Conservation (phyloP, 2,329 filamentous ascomycete genomes). For the Neonectria faginata region DNA sequence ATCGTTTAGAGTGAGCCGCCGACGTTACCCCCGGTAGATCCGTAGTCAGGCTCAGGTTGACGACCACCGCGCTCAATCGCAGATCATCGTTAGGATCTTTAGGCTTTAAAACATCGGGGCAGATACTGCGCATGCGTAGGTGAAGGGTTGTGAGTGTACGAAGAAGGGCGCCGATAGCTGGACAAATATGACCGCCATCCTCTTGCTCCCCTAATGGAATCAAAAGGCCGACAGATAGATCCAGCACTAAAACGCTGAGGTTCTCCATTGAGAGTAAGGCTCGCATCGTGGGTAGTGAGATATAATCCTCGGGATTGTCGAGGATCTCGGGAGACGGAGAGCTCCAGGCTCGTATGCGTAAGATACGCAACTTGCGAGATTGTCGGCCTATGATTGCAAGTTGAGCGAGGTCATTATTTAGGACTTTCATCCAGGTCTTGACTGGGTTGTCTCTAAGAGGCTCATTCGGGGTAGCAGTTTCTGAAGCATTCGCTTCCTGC, state of each 20-base stretch:
- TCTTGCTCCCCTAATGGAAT: slow-evolving; percentile 9
- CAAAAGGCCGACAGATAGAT: slow-evolving; percentile 24
- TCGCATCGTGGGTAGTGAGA: slow-evolving; percentile 30
- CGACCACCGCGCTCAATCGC: slow-evolving; percentile 19
- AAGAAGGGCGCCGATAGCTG: slow-evolving; percentile 32
- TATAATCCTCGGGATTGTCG: slow-evolving; percentile 22
- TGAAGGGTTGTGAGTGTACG: slow-evolving; percentile 32
- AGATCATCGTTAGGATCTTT: slow-evolving; percentile 17
- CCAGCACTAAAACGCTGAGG: slow-evolving; percentile 32
- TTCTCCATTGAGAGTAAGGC: slow-evolving; percentile 32
- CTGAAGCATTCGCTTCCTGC: neutral
- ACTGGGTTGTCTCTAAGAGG: neutral
- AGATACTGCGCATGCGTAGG: slow-evolving; percentile 36
- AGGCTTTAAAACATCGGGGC: slow-evolving; percentile 35
- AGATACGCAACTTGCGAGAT: slow-evolving; percentile 23
- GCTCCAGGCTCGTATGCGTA: slow-evolving; percentile 24
- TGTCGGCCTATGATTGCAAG: slow-evolving; percentile 27
- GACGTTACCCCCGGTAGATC: slow-evolving; percentile 24
- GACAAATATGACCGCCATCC: slow-evolving; percentile 28
- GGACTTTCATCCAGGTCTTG: slow-evolving; percentile 10
- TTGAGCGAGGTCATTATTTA: slow-evolving; percentile 29
- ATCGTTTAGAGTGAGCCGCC: slow-evolving; percentile 31
- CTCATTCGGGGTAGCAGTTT: neutral
- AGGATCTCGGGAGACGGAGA: slow-evolving; percentile 11
- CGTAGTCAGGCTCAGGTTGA: slow-evolving; percentile 32